Evolutionary conservation across 306 rosid genomes (phyloP), one percentile per base, ranked within the genome.

Genomic region (Abrus pulchellus): DNA sequence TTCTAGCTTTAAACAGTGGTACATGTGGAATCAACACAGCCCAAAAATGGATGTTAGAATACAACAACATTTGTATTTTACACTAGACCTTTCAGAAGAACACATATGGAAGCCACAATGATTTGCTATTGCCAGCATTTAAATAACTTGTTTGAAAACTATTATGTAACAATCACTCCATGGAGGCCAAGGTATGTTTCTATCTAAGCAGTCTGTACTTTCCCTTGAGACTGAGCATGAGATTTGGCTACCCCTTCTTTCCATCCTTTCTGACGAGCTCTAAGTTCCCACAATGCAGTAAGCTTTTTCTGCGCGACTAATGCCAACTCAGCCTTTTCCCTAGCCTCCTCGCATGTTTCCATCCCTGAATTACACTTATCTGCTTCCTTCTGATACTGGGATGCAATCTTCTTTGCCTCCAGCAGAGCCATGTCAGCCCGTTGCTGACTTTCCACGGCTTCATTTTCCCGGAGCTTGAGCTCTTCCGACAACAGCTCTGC

Each of bases 221-320:
- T 89, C 52, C 92, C 90, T 62, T 85, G 91, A 9, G 90, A 65
- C 81, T 82, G 93, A 41, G 83, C 52, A 29, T 73, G 85, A 55
- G 97, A 86, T 66, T 89, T 92, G 77, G 90, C 80, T 66, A 68
- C 68, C 33, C 93, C 98, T 83, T 95, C 99, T 78, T 90, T 93
- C 99, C 99, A 96, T 66, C 99, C 99, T 87, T 86, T 96, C 78
- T 89, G 97, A 34, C 94, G 97, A 73, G 99, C 99, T 85, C 99
- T 86, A 50, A 83, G 89, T 88, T 96, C 99, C 99, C 99, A 96
- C 80, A 80, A 65, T 7, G 91, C 87, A 38, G 97, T 93, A 30
- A 90, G 74, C 85, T 86, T 93, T 90, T 89, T 89, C 63, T 93
- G 98, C 13, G 90, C 88, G 8, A 47, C 88, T 27, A 96, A 77